Percentiles rank a stretch among this genome's conserved stretches.
Conservation (phyloP, 495 filamentous ascomycete genomes). For the Lasiosphaeriaceae sp. region DNA sequence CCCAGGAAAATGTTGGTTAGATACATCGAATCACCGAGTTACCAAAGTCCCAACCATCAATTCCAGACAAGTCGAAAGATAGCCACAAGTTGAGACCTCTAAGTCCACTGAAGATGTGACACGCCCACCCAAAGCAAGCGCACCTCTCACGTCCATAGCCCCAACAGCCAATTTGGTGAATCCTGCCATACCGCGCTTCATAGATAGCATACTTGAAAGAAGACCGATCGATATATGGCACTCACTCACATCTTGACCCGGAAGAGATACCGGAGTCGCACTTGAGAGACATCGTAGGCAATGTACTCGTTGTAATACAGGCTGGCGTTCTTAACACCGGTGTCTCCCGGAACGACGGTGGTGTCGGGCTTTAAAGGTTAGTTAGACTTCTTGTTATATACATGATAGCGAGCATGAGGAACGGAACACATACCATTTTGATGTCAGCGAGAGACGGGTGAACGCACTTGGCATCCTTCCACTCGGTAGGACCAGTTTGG, state of each 20-base stretch:
- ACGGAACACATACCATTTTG: slow-evolving; percentile 48
- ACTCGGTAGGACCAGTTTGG: slow-evolving; percentile 52
- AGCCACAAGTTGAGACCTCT: too few relatives aligned
- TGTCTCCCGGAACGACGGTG: slow-evolving; percentile 32
- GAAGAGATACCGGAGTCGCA: slow-evolving; percentile 74
- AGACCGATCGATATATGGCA: not conserved
- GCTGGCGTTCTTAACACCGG: slow-evolving; percentile 25
- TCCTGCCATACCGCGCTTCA: too few relatives aligned
- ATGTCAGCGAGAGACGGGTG: slow-evolving; percentile 61
- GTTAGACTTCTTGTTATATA: slow-evolving; percentile 16
- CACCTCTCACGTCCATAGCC: too few relatives aligned
- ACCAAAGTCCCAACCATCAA: too few relatives aligned
- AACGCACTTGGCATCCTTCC: slow-evolving; percentile 72
- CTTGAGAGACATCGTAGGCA: slow-evolving; percentile 72
- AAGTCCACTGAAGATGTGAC: too few relatives aligned
- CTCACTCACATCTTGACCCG: slow-evolving; percentile 43
- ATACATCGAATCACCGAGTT: too few relatives aligned
- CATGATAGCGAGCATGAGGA: not conserved
- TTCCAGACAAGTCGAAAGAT: too few relatives aligned
- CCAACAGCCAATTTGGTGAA: too few relatives aligned
- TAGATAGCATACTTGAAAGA: too few relatives aligned
- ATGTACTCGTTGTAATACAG: slow-evolving; percentile 72
- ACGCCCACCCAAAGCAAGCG: too few relatives aligned
- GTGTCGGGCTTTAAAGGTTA: slow-evolving; percentile 41
- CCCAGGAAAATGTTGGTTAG: too few relatives aligned